Conservation (phyloP, 2,329 filamentous ascomycete genomes). For the Amauroascus verrucosus region DNA sequence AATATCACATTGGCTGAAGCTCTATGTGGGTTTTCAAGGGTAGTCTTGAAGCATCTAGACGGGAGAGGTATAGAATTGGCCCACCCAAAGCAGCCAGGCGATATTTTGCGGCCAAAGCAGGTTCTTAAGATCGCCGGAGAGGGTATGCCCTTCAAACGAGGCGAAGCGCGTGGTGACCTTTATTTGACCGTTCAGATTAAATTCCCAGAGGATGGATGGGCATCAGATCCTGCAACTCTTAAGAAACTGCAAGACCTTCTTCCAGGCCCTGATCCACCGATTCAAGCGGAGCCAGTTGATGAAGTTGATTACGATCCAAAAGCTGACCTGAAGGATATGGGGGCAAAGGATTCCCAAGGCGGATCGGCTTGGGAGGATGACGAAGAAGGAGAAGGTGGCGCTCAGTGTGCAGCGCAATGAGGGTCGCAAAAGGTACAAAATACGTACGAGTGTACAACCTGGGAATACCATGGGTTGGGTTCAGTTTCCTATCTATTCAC, state of each 20-base stretch:
- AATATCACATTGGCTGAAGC: constrained; percentile 74
- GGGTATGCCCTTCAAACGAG: constrained; percentile 88
- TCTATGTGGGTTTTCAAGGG: constrained; percentile 76
- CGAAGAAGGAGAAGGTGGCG: constrained; percentile 33
- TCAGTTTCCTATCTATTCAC: background rate
- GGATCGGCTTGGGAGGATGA: constrained; percentile 42
- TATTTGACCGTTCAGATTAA: constrained; percentile 77
- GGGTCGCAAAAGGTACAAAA: background rate
- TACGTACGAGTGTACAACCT: background rate
- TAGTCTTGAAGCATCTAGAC: constrained; percentile 85
- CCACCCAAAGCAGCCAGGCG: constrained; percentile 64
- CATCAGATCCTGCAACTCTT: constrained; percentile 59
- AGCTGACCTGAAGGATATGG: constrained; percentile 64
- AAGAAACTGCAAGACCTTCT: constrained; percentile 64
- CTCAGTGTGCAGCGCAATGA: constrained; percentile 43
- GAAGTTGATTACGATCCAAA: constrained; percentile 81
- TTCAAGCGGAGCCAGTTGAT: constrained; percentile 65
- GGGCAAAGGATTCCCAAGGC: constrained; percentile 34
- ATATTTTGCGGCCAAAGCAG: constrained; percentile 72
- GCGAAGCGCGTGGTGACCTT: constrained; percentile 72
- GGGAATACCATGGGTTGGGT: background rate
- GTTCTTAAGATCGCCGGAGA: constrained; percentile 77
- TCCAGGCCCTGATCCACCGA: constrained; percentile 51
- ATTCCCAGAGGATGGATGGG: constrained; percentile 82
- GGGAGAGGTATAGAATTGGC: constrained; percentile 77